These are phyloP conservation scores for Suhomyces prunicola DNA, from an alignment of 805 yeast genomes.

Conservation along the genomic window DNA sequence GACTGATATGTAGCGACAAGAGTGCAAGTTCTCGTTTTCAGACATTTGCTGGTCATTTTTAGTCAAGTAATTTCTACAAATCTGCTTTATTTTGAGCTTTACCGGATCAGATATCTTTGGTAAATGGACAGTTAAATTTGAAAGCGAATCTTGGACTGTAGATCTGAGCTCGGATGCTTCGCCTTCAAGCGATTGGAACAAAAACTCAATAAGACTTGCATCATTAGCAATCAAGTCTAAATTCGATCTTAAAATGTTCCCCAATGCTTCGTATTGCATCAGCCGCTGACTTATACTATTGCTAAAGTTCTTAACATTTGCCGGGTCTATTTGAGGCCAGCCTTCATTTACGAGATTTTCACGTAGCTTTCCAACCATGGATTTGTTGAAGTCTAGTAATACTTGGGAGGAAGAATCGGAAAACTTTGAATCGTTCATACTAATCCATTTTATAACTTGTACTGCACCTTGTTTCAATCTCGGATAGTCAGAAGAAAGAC, in stretches of 20 bases:
- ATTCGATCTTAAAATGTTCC: constrained; percentile 54
- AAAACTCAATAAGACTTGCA: constrained; percentile 55
- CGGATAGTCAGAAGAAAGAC: constrained; percentile 53
- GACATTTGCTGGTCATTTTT: constrained; percentile 2
- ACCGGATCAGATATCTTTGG: constrained; percentile 35
- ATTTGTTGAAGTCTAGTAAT: constrained; percentile 31
- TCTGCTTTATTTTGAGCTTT: constrained; percentile 39
- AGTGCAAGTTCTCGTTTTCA: constrained; percentile 29
- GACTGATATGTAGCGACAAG: constrained; percentile 61
- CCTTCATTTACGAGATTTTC: constrained; percentile 54
- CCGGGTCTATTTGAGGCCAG: constrained; percentile 49
- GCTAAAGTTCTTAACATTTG: constrained; percentile 35
- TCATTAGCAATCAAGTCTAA: constrained; percentile 42
- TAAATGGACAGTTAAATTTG: constrained; percentile 53
- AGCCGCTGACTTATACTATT: constrained; percentile 46
- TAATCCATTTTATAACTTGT: constrained; percentile 62
- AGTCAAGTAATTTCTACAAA: constrained; percentile 33
- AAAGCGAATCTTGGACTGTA: constrained; percentile 68
- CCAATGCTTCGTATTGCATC: constrained; percentile 75
- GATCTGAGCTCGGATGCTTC: constrained; percentile 63
- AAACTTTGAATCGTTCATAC: constrained; percentile 15
- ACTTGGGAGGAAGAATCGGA: constrained; percentile 4
- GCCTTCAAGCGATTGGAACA: constrained; percentile 65
- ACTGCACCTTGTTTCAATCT: constrained; percentile 57
- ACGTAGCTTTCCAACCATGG: constrained; percentile 52